Base-by-base conservation (phyloP, 768 basidiomycete species). In the Suillus fuscotomentosus region DNA sequence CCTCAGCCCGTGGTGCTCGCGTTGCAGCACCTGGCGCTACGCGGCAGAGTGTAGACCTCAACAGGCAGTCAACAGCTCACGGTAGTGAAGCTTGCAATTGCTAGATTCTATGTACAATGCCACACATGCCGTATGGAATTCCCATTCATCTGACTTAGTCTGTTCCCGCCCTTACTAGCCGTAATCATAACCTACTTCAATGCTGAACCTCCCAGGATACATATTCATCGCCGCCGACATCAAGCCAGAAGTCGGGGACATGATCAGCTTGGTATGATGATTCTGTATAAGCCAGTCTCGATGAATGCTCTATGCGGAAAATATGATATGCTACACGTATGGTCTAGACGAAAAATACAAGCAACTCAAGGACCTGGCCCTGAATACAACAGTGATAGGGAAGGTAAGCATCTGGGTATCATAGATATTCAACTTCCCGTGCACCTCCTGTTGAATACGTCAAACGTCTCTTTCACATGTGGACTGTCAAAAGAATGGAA, bases 31-130 rank as follows among this genome's bases (percentile, higher is more conserved):
- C 84, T 31, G 80, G 84, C 39, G 81, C 72, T 45, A 71, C 81
- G 64, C 80, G 87, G 69, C 75, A 86, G 64, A 90, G 90, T 48
- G 88, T 95, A n/a, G 90, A 95, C 75, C 85, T 95, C 65, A 92
- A 90, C 79, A 91, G 83, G 72, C 88, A 89, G 72, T 68, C 83
- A 24, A 68, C 76, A 59, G 71, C 81, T 65, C 73, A 81, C 17
- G 80, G 81, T 66, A 83, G 81, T 50, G 91, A 92, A 50, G 78
- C 80, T 62, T 95, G 92, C 81, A 94, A 92, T 73, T 95, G 92
- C 77, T 95, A 79, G 69, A 73, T 68, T 39, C 39, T 60, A 36
- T 47, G 56, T 56, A 60, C 60, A 22, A 63, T n/a, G 45, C 38
- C 51, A 55, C 51, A 13, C 17, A 24, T 50, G 60, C 65, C 50